A percentile compares a stretch with the other conserved stretches of the same genome.
Conservation (phyloP, 2,329 filamentous ascomycete genomes). For the Catunica adiposa region DNA sequence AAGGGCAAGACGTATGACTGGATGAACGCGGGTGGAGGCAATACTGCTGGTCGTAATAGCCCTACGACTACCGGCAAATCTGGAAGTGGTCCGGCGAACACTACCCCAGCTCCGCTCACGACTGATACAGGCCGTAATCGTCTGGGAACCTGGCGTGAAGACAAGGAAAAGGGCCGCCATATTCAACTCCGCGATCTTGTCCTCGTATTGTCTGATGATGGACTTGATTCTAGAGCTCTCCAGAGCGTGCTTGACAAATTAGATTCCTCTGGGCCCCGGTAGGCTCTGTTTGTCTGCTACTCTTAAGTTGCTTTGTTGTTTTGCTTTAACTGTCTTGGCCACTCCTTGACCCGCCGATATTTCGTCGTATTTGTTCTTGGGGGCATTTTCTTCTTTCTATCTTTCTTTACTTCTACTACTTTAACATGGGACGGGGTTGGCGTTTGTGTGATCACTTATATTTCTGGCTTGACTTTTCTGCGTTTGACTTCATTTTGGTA, state of each 20-base stretch:
- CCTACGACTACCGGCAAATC: constrained; percentile 33
- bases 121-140: constrained; percentile 40
- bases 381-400: not conserved
- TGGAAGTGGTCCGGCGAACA: constrained; percentile 19
- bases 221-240: constrained; percentile 45
- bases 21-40: constrained; percentile 44
- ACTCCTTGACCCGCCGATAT: not conserved
- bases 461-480: constrained; percentile 3
- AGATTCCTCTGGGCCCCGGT: constrained; percentile 32
- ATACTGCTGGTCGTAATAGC: constrained; percentile 26
- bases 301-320: not conserved
- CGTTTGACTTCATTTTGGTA: constrained; percentile 4
- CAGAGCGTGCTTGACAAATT: constrained; percentile 40
- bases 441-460: constrained; percentile 1
- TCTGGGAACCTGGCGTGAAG: constrained; percentile 62
- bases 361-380: constrained; percentile 1
- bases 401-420: not conserved
- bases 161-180: constrained; percentile 55
- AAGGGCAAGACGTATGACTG: constrained; percentile 55
- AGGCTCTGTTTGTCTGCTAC: constrained; percentile 4
- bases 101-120: constrained; percentile 28
- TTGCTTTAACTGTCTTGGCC: not conserved
- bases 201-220: constrained; percentile 62
- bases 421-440: not conserved
- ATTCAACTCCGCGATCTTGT: constrained; percentile 79